Conservation (phyloP, 805 yeast genomes). For the Barnettozyma pratensis region DNA sequence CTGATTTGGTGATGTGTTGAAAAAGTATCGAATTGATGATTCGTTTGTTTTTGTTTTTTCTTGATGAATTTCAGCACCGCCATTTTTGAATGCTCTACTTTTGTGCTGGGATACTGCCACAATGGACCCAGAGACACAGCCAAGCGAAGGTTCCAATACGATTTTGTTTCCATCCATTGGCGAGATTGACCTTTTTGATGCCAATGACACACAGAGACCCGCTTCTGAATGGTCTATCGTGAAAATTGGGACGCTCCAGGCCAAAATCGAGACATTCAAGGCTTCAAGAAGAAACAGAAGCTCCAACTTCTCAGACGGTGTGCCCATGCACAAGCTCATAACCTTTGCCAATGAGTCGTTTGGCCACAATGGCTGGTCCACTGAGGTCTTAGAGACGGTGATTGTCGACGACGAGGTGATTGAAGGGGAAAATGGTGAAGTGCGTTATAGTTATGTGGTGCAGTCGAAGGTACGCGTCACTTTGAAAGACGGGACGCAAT, state of each 20-base stretch:
- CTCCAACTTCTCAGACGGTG: conserved; percentile 4
- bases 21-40: background rate
- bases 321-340: conserved; percentile 32
- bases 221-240: conserved; percentile 43
- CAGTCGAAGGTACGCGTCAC: conserved; percentile 57
- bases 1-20: background rate
- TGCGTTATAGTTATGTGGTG: conserved; percentile 24
- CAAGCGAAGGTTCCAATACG: too few species aligned
- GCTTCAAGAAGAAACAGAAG: conserved; percentile 6
- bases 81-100: too few species aligned
- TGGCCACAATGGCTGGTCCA: conserved; percentile 56
- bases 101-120: too few species aligned
- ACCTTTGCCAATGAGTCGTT: conserved; percentile 45
- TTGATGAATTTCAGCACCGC: background rate
- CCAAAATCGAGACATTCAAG: conserved; percentile 34
- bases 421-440: conserved; percentile 6
- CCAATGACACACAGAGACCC: conserved; percentile 16
- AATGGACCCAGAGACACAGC: too few species aligned
- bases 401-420: conserved; percentile 15
- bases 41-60: background rate
- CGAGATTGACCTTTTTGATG: conserved; percentile 2
- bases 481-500: conserved; percentile 75
- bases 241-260: conserved; percentile 44
- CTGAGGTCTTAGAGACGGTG: conserved; percentile 30
- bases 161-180: conserved; percentile 3